A percentile compares a stretch with the other conserved stretches of the same genome.
Evolutionary conservation across 176 grass and related monocot species (phyloP).

Genomic region (Elymus sibiricus): DNA sequence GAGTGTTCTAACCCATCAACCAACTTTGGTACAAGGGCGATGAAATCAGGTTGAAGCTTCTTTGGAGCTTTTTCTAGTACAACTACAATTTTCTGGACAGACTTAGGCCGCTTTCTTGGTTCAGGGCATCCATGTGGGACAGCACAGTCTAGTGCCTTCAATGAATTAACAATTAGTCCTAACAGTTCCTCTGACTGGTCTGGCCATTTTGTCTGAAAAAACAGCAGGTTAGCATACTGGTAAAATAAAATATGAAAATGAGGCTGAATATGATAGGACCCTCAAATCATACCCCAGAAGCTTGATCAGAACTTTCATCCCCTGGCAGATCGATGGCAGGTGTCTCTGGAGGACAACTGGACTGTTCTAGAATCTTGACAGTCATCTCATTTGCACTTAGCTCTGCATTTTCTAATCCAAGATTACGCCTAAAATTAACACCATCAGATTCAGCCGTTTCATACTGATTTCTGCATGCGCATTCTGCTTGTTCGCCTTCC

Average conservation of each 20-base stretch:
- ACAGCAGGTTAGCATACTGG: constrained; percentile 18
- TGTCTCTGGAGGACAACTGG: constrained; percentile 40
- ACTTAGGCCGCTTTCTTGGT: constrained; percentile 58
- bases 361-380: constrained; percentile 39
- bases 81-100: constrained; percentile 73
- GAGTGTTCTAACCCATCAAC: constrained; percentile 79
- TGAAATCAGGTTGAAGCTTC: constrained; percentile 70
- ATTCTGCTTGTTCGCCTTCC: constrained; percentile 45
- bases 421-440: constrained; percentile 34
- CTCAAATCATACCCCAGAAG: constrained; percentile 44
- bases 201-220: constrained; percentile 81
- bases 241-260: constrained; percentile 21
- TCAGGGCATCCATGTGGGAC: constrained; percentile 72
- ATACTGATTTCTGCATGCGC: constrained; percentile 39
- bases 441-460: constrained; percentile 27
- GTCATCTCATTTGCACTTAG: constrained; percentile 36
- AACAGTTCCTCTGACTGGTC: constrained; percentile 86
- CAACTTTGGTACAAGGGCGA: constrained; percentile 85
- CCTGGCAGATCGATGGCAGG: constrained; percentile 41
- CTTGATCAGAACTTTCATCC: constrained; percentile 46
- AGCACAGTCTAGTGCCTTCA: constrained; percentile 69
- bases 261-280: constrained; percentile 16
- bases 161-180: constrained; percentile 82
- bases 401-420: constrained; percentile 35
- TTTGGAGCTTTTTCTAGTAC: constrained; percentile 88